phyloP scores from a whole-genome alignment of 1,284 basidiomycete species.

The Malassezia nana region DNA sequence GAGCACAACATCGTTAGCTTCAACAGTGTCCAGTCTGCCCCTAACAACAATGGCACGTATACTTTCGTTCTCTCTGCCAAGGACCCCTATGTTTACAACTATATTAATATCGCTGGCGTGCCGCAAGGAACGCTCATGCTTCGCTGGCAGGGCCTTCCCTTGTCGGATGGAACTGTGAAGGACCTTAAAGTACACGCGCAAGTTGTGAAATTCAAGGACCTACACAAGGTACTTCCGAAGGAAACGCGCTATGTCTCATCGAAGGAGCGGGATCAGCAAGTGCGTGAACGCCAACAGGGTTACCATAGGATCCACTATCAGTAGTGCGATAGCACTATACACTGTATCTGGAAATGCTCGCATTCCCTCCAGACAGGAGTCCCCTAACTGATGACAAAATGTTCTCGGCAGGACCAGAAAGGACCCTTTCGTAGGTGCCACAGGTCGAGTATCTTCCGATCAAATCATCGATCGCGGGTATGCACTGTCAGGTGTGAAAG shows the following conservation, averaged over 20 bases:
- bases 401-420: no score
- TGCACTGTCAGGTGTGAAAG: not conserved
- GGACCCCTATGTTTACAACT: slow-evolving; percentile 13
- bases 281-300: not conserved
- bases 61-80: slow-evolving; percentile 14
- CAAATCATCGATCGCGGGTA: no score
- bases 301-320: slow-evolving; percentile 14
- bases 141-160: slow-evolving; percentile 16
- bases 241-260: not conserved
- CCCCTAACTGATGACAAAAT: no score
- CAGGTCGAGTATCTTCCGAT: no score
- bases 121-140: slow-evolving; percentile 13
- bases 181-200: not conserved
- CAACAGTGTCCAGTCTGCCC: slow-evolving; percentile 12
- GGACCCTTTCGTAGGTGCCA: no score
- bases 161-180: slow-evolving; percentile 1
- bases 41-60: slow-evolving; percentile 15
- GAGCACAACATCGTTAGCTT: slow-evolving; percentile 12
- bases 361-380: no score
- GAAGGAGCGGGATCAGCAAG: slow-evolving; percentile 4
- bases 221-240: not conserved
- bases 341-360: no score
- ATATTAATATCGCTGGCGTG: slow-evolving; percentile 8
- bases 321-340: no score
- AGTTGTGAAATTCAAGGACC: slow-evolving; percentile 1